Evolutionary conservation across 176 grass and related monocot genomes (phyloP).

Genomic region (Hyparrhenia diplandra): DNA sequence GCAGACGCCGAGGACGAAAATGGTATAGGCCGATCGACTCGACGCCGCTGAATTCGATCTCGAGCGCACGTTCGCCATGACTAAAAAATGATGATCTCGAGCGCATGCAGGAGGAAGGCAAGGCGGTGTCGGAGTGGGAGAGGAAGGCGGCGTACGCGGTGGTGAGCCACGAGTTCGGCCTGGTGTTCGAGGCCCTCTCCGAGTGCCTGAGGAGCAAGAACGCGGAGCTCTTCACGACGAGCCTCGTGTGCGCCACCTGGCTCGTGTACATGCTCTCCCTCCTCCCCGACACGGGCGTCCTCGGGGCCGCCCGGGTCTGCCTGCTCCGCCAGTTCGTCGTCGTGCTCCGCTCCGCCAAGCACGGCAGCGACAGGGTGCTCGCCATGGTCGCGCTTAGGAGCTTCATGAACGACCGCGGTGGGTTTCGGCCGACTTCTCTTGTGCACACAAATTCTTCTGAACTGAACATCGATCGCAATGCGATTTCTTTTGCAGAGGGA

Average conservation of each 20-base stretch:
- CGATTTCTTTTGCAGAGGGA: slow-evolving; percentile 36
- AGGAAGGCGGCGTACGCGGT: slow-evolving; percentile 56
- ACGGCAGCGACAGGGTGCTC: slow-evolving; percentile 56
- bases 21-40: neutral
- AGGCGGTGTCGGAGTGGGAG: slow-evolving; percentile 53
- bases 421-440: neutral
- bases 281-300: slow-evolving; percentile 68
- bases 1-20: slow-evolving; percentile 40
- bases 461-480: neutral
- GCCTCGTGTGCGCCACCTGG: slow-evolving; percentile 60
- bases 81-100: no score
- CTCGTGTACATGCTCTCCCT: slow-evolving; percentile 59
- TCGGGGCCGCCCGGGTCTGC: slow-evolving; percentile 57
- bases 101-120: slow-evolving; percentile 40
- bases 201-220: slow-evolving; percentile 51
- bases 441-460: neutral
- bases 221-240: slow-evolving; percentile 47
- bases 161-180: slow-evolving; percentile 73
- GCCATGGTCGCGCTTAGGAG: slow-evolving; percentile 65
- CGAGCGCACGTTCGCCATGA: no score
- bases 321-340: slow-evolving; percentile 55
- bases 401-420: slow-evolving; percentile 68
- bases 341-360: slow-evolving; percentile 56
- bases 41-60: no score
- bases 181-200: slow-evolving; percentile 60